Conservation (phyloP, 108 stramenopile species). For the Cyclotella cryptica region DNA sequence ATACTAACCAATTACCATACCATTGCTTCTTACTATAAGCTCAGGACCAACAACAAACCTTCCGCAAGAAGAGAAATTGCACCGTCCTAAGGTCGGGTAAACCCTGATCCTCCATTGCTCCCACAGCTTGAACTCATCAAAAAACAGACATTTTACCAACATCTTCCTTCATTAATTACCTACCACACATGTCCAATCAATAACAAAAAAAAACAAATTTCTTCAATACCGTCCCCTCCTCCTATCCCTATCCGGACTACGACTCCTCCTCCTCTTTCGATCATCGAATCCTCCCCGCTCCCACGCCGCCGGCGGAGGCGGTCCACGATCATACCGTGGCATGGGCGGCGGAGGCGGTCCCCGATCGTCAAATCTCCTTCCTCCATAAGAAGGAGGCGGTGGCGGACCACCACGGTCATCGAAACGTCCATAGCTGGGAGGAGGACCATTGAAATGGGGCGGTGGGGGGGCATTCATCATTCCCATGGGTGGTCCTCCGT, state of each 20-base stretch:
- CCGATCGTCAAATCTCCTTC: slow-evolving; percentile 52
- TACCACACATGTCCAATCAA: no score
- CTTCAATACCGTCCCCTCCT: slow-evolving; percentile 28
- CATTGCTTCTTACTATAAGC: no score
- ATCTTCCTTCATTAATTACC: no score
- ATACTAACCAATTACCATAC: no score
- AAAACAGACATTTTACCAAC: no score
- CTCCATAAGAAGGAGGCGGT: slow-evolving; percentile 35
- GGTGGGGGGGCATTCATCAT: slow-evolving; percentile 25
- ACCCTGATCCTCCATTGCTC: no score
- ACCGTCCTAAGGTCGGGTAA: no score
- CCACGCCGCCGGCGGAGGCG: slow-evolving; percentile 38
- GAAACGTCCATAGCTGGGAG: slow-evolving; percentile 39
- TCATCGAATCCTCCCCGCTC: slow-evolving; percentile 44
- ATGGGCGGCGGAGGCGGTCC: slow-evolving; percentile 49
- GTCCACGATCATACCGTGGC: slow-evolving; percentile 23
- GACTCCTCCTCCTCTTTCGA: slow-evolving; percentile 51
- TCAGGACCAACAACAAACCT: no score
- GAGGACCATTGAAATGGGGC: slow-evolving; percentile 15
- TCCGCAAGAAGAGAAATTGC: no score
- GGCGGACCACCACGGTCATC: slow-evolving; percentile 10
- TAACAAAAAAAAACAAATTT: no score
- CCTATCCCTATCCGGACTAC: slow-evolving; percentile 41
- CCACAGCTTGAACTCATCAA: no score
- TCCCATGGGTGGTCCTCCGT: slow-evolving; percentile 32